Evolutionary conservation across 768 basidiomycete species (phyloP).

Genomic region (Phaeotremella fagi): DNA sequence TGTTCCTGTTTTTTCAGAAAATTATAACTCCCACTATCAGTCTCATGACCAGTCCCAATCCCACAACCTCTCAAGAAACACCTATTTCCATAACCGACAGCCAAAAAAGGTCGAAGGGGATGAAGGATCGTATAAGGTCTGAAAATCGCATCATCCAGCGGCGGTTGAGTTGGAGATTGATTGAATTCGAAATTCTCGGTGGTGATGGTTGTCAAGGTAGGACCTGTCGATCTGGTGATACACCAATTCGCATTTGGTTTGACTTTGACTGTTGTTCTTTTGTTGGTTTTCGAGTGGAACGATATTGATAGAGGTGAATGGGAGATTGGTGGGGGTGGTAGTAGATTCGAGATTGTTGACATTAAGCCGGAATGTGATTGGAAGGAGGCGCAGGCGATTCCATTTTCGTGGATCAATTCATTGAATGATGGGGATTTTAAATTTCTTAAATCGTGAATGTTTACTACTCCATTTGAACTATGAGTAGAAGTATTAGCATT

Average conservation of each 20-base stretch:
- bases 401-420: constrained; percentile 27
- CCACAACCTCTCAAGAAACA: constrained; percentile 30
- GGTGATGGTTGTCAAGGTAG: constrained; percentile 11
- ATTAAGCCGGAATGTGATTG: constrained; percentile 40
- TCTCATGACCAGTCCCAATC: constrained; percentile 32
- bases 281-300: neutral
- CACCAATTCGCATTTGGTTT: constrained; percentile 11
- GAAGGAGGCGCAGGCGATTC: constrained; percentile 29
- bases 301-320: neutral
- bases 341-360: constrained; percentile 23
- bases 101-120: constrained; percentile 32
- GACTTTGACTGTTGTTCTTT: neutral
- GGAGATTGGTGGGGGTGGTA: constrained; percentile 2
- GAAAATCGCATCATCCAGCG: constrained; percentile 3
- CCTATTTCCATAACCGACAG: constrained; percentile 25
- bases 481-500: too few relatives aligned
- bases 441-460: constrained; percentile 36
- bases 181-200: constrained; percentile 19
- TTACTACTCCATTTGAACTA: constrained; percentile 33
- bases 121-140: constrained; percentile 34
- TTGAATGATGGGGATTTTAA: constrained; percentile 6
- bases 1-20: constrained; percentile 26
- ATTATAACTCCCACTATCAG: constrained; percentile 35
- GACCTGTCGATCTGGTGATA: constrained; percentile 16
- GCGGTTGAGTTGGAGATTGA: neutral